phyloP scores from a whole-genome alignment of 176 grass and related monocot species.

The Avena insularis region DNA sequence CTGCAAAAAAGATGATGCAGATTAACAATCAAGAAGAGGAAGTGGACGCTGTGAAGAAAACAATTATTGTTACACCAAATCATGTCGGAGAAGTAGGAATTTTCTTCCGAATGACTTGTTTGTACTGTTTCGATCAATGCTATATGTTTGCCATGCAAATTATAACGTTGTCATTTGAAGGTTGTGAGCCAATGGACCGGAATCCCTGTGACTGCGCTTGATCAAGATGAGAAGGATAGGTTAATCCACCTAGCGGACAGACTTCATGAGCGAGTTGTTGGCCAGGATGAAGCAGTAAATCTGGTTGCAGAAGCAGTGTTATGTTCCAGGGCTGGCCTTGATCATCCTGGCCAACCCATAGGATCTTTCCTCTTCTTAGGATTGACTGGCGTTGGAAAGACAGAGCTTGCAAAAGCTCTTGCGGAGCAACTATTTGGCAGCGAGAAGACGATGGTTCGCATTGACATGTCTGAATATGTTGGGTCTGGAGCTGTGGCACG shows the following conservation, averaged over 20 bases:
- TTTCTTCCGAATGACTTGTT: not conserved
- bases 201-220: slow-evolving; percentile 51
- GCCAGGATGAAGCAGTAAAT: slow-evolving; percentile 47
- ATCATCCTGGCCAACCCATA: slow-evolving; percentile 24
- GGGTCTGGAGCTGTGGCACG: slow-evolving; percentile 12
- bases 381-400: slow-evolving; percentile 64
- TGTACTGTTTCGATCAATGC: not conserved
- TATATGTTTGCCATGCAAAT: not conserved
- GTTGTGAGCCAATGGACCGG: slow-evolving; percentile 46
- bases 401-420: slow-evolving; percentile 60
- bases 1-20: not conserved
- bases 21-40: not conserved
- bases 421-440: slow-evolving; percentile 38
- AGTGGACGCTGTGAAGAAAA: not conserved
- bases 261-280: slow-evolving; percentile 43
- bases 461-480: slow-evolving; percentile 61
- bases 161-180: not conserved
- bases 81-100: slow-evolving; percentile 22
- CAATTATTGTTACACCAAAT: slow-evolving; percentile 8
- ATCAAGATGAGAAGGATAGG: slow-evolving; percentile 34
- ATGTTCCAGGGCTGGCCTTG: slow-evolving; percentile 47
- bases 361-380: slow-evolving; percentile 51
- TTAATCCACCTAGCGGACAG: slow-evolving; percentile 34
- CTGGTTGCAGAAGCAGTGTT: slow-evolving; percentile 41
- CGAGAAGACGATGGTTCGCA: slow-evolving; percentile 42